Percentiles rank a stretch among this genome's conserved stretches.
Conservation (phyloP, 164 flowering plant genomes). For the Cinnamomum micranthum region DNA sequence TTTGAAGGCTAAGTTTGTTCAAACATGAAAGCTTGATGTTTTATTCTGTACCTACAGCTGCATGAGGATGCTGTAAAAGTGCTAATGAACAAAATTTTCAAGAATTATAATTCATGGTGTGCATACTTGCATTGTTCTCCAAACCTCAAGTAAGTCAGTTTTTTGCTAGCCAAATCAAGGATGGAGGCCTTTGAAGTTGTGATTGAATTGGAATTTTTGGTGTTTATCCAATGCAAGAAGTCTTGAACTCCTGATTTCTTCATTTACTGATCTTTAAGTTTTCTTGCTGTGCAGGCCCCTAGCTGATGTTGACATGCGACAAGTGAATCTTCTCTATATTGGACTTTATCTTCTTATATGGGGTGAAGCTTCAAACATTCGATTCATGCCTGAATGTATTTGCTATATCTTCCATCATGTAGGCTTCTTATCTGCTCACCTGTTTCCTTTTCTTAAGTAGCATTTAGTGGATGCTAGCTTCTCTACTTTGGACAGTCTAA, state of each 20-base stretch:
- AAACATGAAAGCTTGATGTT: slow-evolving; percentile 4
- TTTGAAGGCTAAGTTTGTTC: background rate
- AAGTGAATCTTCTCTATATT: slow-evolving; percentile 73
- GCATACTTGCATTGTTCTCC: slow-evolving; percentile 59
- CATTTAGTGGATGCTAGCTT: background rate
- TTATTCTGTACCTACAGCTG: slow-evolving; percentile 42
- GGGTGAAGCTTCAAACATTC: slow-evolving; percentile 99
- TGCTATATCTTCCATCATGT: slow-evolving; percentile 96
- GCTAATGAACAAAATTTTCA: slow-evolving; percentile 61
- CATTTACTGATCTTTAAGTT: background rate
- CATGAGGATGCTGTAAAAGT: slow-evolving; percentile 37
- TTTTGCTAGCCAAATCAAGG: background rate
- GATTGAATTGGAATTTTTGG: background rate
- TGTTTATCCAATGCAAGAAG: background rate
- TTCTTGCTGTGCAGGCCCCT: slow-evolving; percentile 43
- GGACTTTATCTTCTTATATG: slow-evolving; percentile 97
- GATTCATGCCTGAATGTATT: slow-evolving; percentile 99
- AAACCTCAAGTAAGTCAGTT: slow-evolving; percentile 50
- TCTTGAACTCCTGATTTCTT: background rate
- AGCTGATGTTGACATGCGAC: slow-evolving; percentile 44
- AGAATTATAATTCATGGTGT: slow-evolving; percentile 91
- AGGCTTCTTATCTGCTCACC: slow-evolving; percentile 22
- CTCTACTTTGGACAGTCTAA: background rate
- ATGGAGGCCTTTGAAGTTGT: background rate
- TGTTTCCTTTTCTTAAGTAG: too few relatives aligned